phyloP scores from a whole-genome alignment of 768 basidiomycete species.

The Clavaria fumosa region DNA sequence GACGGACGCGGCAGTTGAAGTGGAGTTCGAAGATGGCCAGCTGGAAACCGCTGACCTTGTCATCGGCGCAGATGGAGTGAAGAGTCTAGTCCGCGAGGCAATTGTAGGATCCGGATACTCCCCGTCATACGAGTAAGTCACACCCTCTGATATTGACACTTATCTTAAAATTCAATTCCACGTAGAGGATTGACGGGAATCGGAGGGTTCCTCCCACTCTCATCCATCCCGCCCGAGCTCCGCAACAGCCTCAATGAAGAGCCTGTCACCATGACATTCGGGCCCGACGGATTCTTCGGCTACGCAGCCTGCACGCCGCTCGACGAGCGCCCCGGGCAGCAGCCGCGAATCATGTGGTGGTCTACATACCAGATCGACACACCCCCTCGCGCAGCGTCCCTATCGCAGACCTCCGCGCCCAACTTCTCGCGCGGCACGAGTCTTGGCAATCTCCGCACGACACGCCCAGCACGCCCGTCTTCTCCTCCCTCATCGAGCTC shows the following conservation, averaged over 20 bases:
- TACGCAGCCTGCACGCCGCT: slow-evolving; percentile 14
- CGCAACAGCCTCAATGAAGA: slow-evolving; percentile 17
- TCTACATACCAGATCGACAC: slow-evolving; percentile 22
- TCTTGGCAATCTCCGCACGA: slow-evolving; percentile 24
- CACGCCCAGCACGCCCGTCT: slow-evolving; percentile 11
- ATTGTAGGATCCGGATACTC: slow-evolving; percentile 18
- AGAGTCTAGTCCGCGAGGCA: slow-evolving; percentile 20
- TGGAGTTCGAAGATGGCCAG: slow-evolving; percentile 19
- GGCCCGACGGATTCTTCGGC: slow-evolving; percentile 24
- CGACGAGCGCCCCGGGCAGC: no score
- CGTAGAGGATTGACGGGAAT: slow-evolving; percentile 22
- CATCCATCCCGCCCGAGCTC: slow-evolving; percentile 15
- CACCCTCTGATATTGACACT: not conserved
- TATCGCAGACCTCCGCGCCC: slow-evolving; percentile 13
- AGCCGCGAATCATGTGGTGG: slow-evolving; percentile 30
- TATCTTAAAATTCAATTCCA: not conserved
- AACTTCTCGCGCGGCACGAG: slow-evolving; percentile 19
- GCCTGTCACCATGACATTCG: slow-evolving; percentile 24
- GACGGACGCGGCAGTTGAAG: slow-evolving; percentile 13
- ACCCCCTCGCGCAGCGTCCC: slow-evolving; percentile 17
- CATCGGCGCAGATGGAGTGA: slow-evolving; percentile 26
- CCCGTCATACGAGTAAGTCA: slow-evolving; percentile 18
- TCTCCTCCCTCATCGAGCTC: slow-evolving; percentile 16
- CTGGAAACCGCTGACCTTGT: slow-evolving; percentile 22
- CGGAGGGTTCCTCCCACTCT: slow-evolving; percentile 24